A percentile compares a stretch with the other conserved stretches of the same genome.
Conservation (phyloP, 2,329 filamentous ascomycete genomes). For the Magnaporthiopsis incrustans region DNA sequence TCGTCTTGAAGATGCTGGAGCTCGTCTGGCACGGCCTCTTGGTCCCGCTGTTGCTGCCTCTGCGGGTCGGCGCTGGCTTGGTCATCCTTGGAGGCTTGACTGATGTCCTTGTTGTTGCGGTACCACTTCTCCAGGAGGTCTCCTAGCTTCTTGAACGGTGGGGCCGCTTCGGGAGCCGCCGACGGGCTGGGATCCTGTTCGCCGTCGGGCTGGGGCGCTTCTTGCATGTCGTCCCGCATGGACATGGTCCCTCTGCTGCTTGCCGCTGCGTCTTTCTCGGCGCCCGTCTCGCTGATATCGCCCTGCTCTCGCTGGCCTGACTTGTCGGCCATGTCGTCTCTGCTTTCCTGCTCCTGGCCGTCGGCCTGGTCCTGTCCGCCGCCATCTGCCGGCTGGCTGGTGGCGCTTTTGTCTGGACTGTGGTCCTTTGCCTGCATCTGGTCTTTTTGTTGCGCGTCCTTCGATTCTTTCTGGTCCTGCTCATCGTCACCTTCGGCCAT, state of each 20-base stretch:
- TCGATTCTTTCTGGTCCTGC: conserved; percentile 26
- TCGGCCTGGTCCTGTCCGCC: conserved; percentile 51
- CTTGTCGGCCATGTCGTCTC: conserved; percentile 51
- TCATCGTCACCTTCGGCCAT: conserved; percentile 32
- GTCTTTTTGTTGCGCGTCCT: conserved; percentile 28
- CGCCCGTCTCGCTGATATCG: conserved; percentile 56
- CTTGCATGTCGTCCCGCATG: conserved; percentile 33
- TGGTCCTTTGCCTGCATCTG: conserved; percentile 43
- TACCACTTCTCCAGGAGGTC: conserved; percentile 93
- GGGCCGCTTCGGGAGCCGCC: conserved; percentile 36
- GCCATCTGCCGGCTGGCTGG: conserved; percentile 56
- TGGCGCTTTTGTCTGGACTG: conserved; percentile 52
- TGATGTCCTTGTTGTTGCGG: conserved; percentile 76
- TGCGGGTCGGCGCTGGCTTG: conserved; percentile 1
- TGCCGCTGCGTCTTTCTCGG: conserved; percentile 46
- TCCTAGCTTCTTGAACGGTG: conserved; percentile 90
- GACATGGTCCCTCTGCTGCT: conserved; percentile 52
- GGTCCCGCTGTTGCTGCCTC: conserved; percentile 41
- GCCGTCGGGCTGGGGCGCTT: conserved; percentile 31
- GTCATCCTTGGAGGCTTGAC: conserved; percentile 48
- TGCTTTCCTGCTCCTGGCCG: conserved; percentile 18
- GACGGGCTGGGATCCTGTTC: conserved; percentile 26
- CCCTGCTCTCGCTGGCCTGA: conserved; percentile 59
- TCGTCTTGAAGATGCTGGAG: conserved; percentile 92
- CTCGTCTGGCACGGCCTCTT: conserved; percentile 64